Evolutionary conservation across 768 basidiomycete genomes (phyloP), one percentile per base, ranked within the genome.

Genomic region (Stropharia rugosoannulata): DNA sequence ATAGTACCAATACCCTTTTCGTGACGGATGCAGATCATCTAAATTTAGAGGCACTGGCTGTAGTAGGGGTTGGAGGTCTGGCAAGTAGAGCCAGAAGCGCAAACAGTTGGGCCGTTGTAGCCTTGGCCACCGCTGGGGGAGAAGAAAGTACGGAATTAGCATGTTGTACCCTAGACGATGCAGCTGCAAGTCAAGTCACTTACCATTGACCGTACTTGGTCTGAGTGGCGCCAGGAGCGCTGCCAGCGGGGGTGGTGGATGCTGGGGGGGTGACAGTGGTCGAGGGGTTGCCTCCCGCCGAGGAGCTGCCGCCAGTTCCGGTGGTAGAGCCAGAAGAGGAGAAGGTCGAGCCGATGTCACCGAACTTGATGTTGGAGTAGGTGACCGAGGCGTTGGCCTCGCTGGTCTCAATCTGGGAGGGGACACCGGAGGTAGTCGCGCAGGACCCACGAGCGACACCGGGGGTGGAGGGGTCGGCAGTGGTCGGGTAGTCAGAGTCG

Each of bases 341-440:
- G 63, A 51, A 80, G 52, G 80, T 81, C 27, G 77, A 75, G 57
- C 75, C 76, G 62, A 81, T 76, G 64, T 72, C 68, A 54, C 80
- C 81, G 64, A 76, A 78, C 65, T 70, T 75, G 73, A 82, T 83
- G 75, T 82, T 82, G 32, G 80, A 81, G 76, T 65, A 83, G 55
- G 70, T 74, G 66, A 83, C 80, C 18, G 70, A 69, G 29, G 78
- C 73, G 63, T 70, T 70, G 48, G 79, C 63, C 59, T 57, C 51
- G 48, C 68, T 48, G 19, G 64, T 43, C 67, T 81, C 80, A 59
- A 82, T 75, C 39, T 76, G 71, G 5, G 65, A 62, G 53, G 81
- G 80, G 3, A 62, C 67, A 55, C 81, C 81, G 38, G 79, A 79
- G 42, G 66, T 66, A 49, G 78, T 79, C 2, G 81, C 49, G 71